Base-by-base conservation (phyloP, 495 filamentous ascomycete species). In the Aspergillus mulundensis region DNA sequence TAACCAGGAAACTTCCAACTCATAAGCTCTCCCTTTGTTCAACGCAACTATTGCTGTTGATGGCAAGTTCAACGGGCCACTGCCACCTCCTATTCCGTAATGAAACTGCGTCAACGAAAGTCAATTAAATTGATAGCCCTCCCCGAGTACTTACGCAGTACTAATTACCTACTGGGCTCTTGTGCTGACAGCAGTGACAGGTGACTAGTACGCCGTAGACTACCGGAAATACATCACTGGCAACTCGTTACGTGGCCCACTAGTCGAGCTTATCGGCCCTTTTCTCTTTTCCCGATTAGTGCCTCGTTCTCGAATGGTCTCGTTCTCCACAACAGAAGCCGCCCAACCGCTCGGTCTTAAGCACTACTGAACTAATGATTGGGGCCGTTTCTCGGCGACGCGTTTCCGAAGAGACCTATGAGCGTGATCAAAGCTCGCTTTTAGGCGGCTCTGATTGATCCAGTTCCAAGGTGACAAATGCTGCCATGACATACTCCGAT, bases 371-470 rank as follows among this genome's bases (percentile, higher is more conserved):
- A 50, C 54, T 47, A 57, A 56, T 32, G 41, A 43, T 57, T 59
- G 62, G 62, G 62, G 57, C 62, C 53, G 45, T 52, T 60, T 55
- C 54, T 62, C 62, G 56, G 59, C 56, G 50, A 42, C 47, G 23
- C 21, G 42, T 57, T 57, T 57, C 53, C 62, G 53, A 61, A 40
- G 53, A 11, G 10, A 38, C 32, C 18, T 21, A 21, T 44, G 25
- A 48, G 30, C 42, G 30, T 50, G 36, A 50, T 7, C 8, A 34
- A 34, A 21, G 21, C 34, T 47, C 43, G 42, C 42, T 57, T 50
- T 50, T 44, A 53, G 30, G 32, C 21, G 20, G 24, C 19, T 53
- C 51, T 58, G 55, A 57, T 61, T 55, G 42, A 43, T 53, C 38
- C 45, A 36, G 12, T 40, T 36, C 32, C 7, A 46, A 25, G 8